A percentile compares a stretch with the other conserved stretches of the same genome.
Conservation (phyloP, 208 protist genomes). For the Phytomonas sp. region DNA sequence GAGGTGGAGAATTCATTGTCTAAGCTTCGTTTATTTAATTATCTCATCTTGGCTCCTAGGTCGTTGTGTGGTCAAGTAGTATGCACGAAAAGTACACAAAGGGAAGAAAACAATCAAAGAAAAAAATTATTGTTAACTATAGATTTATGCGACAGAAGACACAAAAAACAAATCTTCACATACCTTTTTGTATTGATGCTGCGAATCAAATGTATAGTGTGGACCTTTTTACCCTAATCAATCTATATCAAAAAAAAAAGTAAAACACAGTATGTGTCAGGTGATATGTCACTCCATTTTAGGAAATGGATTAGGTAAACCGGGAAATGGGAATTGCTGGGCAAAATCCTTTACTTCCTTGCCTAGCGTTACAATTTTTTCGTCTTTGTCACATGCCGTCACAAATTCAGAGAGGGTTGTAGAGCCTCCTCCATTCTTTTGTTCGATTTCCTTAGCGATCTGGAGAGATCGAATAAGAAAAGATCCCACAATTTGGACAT, state of each 20-base stretch:
- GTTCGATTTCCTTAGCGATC: constrained; percentile 73
- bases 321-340: constrained; percentile 78
- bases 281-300: not conserved
- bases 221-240: not conserved
- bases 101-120: too few species aligned
- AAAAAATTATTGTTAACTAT: too few species aligned
- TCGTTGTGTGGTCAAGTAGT: not conserved
- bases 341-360: constrained; percentile 80
- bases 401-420: constrained; percentile 78
- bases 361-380: constrained; percentile 39
- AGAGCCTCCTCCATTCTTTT: constrained; percentile 21
- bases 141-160: not conserved
- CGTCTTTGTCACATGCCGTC: constrained; percentile 32
- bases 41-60: not conserved
- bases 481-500: constrained; percentile 87
- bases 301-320: constrained; percentile 29
- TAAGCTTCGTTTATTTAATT: not conserved
- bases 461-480: constrained; percentile 86
- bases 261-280: not conserved
- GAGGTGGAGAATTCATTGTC: not conserved
- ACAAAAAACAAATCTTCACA: not conserved
- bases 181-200: not conserved
- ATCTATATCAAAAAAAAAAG: not conserved
- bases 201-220: not conserved
- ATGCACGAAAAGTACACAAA: too few species aligned